Conservation (phyloP, 2,329 filamentous ascomycete genomes). For the Claviceps humidiphila region DNA sequence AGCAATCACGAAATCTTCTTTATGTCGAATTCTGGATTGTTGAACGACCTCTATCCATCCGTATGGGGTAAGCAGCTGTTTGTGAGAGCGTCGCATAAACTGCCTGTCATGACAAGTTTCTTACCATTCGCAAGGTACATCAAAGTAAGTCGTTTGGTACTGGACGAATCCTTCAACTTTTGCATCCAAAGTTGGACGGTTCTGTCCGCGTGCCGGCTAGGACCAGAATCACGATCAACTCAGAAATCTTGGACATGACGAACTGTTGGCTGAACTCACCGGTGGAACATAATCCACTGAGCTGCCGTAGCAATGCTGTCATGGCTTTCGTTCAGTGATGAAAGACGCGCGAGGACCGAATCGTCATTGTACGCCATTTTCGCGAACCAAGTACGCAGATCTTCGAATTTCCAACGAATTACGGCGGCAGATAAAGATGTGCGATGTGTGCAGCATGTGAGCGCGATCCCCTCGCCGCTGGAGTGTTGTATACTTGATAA, state of each 20-base stretch:
- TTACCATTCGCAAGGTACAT: slow-evolving; percentile 91
- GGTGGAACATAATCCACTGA: slow-evolving; percentile 99
- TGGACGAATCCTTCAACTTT: slow-evolving; percentile 73
- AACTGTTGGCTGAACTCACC: slow-evolving; percentile 37
- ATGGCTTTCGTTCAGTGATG: slow-evolving; percentile 90
- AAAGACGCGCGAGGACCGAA: slow-evolving; percentile 86
- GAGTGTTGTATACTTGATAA: background rate
- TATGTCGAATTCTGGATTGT: slow-evolving; percentile 84
- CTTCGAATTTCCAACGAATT: background rate
- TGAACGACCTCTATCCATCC: slow-evolving; percentile 77
- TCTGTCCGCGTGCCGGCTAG: slow-evolving; percentile 77
- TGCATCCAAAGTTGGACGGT: slow-evolving; percentile 89
- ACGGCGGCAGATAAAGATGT: background rate
- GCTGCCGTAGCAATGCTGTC: slow-evolving; percentile 93
- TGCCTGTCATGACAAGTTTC: slow-evolving; percentile 12
- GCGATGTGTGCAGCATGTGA: background rate
- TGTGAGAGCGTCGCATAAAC: background rate
- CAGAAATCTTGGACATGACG: slow-evolving; percentile 1
- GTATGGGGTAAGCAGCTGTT: background rate
- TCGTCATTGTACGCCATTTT: slow-evolving; percentile 91
- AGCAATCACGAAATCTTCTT: slow-evolving; percentile 82
- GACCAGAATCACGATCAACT: background rate
- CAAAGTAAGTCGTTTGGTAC: slow-evolving; percentile 75
- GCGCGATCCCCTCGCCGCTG: background rate
- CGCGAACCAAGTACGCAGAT: background rate